Conservation (phyloP, 1,139 yeast genomes). For the Zygosaccharomyces pseudobailii region DNA sequence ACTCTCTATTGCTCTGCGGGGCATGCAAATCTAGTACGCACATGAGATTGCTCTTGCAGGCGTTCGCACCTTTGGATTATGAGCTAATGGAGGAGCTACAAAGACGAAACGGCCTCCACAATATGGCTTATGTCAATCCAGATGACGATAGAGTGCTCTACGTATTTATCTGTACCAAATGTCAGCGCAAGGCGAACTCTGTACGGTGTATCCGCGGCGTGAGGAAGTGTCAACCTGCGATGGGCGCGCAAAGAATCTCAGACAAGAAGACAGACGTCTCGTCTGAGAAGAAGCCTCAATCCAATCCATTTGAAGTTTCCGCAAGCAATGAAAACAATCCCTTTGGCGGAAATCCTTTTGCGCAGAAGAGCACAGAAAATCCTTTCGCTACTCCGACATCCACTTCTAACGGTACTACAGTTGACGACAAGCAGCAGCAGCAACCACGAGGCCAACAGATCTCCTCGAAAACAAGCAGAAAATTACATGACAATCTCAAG, state of each 20-base stretch:
- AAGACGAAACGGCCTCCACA: conserved; percentile 9
- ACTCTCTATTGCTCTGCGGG: conserved; percentile 52
- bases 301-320: conserved; percentile 40
- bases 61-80: conserved; percentile 66
- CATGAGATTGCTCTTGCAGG: conserved; percentile 70
- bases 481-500: conserved; percentile 23
- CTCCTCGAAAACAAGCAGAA: conserved; percentile 22
- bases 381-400: conserved; percentile 18
- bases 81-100: conserved; percentile 27
- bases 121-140: conserved; percentile 37
- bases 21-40: conserved; percentile 48
- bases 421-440: conserved; percentile 13
- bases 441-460: conserved; percentile 11
- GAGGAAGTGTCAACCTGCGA: conserved; percentile 47
- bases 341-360: conserved; percentile 40
- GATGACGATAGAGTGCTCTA: conserved; percentile 77
- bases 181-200: conserved; percentile 66
- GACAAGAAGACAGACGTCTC: conserved; percentile 40
- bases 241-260: conserved; percentile 38
- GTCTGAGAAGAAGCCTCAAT: conserved; percentile 40
- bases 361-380: conserved; percentile 10
- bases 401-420: conserved; percentile 7
- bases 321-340: conserved; percentile 21
- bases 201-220: conserved; percentile 74
- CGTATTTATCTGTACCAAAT: conserved; percentile 70